Evolutionary conservation across 148 eudicot species (phyloP), one percentile per base, ranked within the genome.

Genomic region (Chenopodium album): DNA sequence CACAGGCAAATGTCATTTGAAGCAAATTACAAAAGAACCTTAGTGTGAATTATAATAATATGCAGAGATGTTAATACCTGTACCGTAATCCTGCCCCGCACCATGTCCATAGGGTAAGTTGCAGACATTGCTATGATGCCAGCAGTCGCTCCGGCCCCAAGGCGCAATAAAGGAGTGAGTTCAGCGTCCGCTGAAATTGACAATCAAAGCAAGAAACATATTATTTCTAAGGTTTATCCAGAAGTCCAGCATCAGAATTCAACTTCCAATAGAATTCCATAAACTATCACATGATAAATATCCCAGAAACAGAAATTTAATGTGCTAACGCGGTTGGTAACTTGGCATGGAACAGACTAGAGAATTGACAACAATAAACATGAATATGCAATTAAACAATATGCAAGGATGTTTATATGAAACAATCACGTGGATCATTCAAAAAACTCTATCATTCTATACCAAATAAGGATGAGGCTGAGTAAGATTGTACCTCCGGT

Each of bases 101-200:
- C 97, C 97, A 92, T 90, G 87, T 92, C 98, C 94, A 92, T 87
- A 3, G 97, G 98, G 79, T 94, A 92, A 73, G 98, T 94, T 73
- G 98, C 95, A 78, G 98, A 92, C 98, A 94, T 94, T 73, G 98
- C 97, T 81, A 94, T 91, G 54, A 94, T 92, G 76, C 98, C 98
- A 82, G 98, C 98, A 90, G 94, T 91, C 46, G 97, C 98, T 59
- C 97, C 97, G 81, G 98, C 97, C 73, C 92, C 98, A 76, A 94
- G 94, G 71, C 98, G 97, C 82, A 94, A 78, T 37, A 90, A 34
- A 62, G 98, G 98, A 79, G 94, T 94, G 80, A 94, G 92, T 83
- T 94, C 89, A 80, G 97, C 98, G 80, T 91, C 88, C 87, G 91
- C 98, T 94, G 89, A 50, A 79, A 80, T 44, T 44, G 46, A 47